Conservation (phyloP, 495 filamentous ascomycete genomes). For the Xylaria intraflava region DNA sequence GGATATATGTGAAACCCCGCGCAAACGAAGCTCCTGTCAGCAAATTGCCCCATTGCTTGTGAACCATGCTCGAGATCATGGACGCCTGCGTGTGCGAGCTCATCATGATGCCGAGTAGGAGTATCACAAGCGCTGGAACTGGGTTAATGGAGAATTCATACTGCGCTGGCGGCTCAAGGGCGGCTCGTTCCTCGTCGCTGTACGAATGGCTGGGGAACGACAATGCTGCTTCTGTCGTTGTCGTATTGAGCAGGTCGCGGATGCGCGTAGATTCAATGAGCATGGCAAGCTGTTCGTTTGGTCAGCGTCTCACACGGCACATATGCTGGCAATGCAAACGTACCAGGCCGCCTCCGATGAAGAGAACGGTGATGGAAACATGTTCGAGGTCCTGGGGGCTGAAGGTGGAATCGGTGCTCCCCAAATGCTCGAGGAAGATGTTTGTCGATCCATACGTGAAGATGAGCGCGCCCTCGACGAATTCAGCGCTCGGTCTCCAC, state of each 20-base stretch:
- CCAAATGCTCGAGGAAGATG: slow-evolving; percentile 87
- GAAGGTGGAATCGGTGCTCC: slow-evolving; percentile 62
- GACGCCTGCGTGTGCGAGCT: slow-evolving; percentile 79
- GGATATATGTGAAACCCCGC: slow-evolving; percentile 70
- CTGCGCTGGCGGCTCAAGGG: slow-evolving; percentile 53
- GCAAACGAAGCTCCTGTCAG: slow-evolving; percentile 75
- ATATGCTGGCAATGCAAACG: slow-evolving; percentile 25
- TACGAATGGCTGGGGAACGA: slow-evolving; percentile 26
- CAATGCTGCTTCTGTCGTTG: slow-evolving; percentile 39
- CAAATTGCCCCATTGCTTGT: slow-evolving; percentile 89
- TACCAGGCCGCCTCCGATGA: slow-evolving; percentile 89
- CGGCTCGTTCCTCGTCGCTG: slow-evolving; percentile 40
- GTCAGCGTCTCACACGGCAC: slow-evolving; percentile 6
- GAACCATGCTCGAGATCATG: slow-evolving; percentile 84
- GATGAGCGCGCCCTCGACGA: slow-evolving; percentile 80
- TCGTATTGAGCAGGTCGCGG: slow-evolving; percentile 63
- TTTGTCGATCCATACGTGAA: slow-evolving; percentile 85
- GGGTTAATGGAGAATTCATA: slow-evolving; percentile 82
- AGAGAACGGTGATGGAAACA: slow-evolving; percentile 85
- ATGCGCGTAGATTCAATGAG: slow-evolving; percentile 75
- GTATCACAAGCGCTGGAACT: slow-evolving; percentile 76
- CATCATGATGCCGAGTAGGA: slow-evolving; percentile 92
- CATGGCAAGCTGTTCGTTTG: slow-evolving; percentile 67
- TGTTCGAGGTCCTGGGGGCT: slow-evolving; percentile 81
- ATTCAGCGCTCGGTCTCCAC: slow-evolving; percentile 73